Percentiles rank a stretch among this genome's conserved stretches.
Evolutionary conservation across 2,329 filamentous ascomycete genomes (phyloP).

Genomic region (Colletotrichum tropicicola): DNA sequence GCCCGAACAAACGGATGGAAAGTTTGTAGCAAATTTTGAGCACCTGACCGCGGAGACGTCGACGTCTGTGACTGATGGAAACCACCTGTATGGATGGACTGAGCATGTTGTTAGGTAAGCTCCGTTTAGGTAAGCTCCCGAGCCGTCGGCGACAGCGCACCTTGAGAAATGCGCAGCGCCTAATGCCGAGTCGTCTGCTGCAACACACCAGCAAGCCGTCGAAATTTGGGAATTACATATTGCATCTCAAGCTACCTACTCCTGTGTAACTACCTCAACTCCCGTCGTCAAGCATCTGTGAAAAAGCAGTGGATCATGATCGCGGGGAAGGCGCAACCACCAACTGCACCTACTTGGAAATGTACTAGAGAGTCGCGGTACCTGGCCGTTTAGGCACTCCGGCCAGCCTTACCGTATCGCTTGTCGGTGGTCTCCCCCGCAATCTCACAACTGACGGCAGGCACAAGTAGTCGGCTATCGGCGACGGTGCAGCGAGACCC

Average conservation of each 20-base stretch:
- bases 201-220: too few species aligned
- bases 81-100: too few species aligned
- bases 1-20: background rate
- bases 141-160: too few species aligned
- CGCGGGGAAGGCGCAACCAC: background rate
- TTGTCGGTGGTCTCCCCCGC: slow-evolving; percentile 16
- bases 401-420: slow-evolving; percentile 11
- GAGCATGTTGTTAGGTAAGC: background rate
- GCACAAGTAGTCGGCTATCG: slow-evolving; percentile 21
- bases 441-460: background rate
- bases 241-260: too few species aligned
- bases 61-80: too few species aligned
- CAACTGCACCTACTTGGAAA: background rate
- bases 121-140: too few species aligned
- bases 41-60: background rate
- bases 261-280: too few species aligned
- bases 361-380: background rate
- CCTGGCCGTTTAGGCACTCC: background rate
- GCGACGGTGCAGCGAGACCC: slow-evolving; percentile 28
- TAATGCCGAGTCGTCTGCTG: background rate
- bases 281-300: too few species aligned
- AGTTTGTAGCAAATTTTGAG: background rate
- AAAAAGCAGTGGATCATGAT: too few species aligned
- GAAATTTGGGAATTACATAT: too few species aligned
- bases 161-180: too few species aligned